Base-by-base conservation (phyloP, 768 basidiomycete genomes). In the Phanerochaete carnosa region DNA sequence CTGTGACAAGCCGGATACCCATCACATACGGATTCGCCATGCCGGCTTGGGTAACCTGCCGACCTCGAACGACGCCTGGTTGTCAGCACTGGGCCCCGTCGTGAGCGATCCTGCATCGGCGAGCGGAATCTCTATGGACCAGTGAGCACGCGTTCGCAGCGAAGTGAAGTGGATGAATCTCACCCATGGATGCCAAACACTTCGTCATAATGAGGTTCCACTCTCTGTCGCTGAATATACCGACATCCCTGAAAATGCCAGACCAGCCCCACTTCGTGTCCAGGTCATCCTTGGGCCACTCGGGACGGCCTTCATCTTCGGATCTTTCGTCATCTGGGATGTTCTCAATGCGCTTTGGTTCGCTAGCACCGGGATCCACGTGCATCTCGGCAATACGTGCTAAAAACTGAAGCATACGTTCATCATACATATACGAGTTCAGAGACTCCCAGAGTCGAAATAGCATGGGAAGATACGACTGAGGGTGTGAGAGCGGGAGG, bases 181-280 rank as follows among this genome's bases (percentile, higher is more conserved):
- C 72, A 89, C 88, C 87, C 89, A 92, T 90, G 3, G 88, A 89
- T 8, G 86, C 82, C 58, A 96, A 77, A 69, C 90, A 92, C 76
- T 94, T 94, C 68, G 88, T 90, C 90, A 95, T 94, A 65, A 96
- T 76, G 61, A 88, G 81, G 65, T 86, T 83, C 85, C 92, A 95
- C 68, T 95, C 88, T 66, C 87, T 81, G 63, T 93, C 87, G 49
- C 86, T 86, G 71, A 89, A 92, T 54, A 96, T 82, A 23, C 94
- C 94, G 29, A 95, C 87, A 70, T 83, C 81, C 63, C 78, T 79
- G 67, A 70, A 75, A 13, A 82, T 64, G 5, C 81, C 81, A 2
- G 64, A 73, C 90, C 90, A 92, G 35, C 71, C 69, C 25, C 73
- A 70, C 58, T 71, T 69, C 47, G 75, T 66, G 52, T 76, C 64